These are phyloP conservation scores for Rhizomucor pusillus DNA, from an alignment of 371 early-diverging fungal species.

Conservation along the genomic window DNA sequence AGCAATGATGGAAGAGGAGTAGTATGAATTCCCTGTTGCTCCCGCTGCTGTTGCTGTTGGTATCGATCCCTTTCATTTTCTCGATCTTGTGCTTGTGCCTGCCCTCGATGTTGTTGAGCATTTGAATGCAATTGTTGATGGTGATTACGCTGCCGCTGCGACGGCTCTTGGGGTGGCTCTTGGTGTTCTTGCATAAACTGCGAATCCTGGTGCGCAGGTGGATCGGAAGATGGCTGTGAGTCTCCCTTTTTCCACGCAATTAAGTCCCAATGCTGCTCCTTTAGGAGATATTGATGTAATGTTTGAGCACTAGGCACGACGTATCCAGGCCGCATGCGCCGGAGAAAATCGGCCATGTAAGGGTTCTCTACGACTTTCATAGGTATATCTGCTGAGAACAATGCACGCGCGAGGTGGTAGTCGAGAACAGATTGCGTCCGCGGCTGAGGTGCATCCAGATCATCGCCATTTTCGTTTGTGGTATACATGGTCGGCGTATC, in stretches of 20 bases:
- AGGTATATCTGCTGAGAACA: slow-evolving; percentile 33
- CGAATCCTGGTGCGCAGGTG: not conserved
- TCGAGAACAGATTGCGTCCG: slow-evolving; percentile 22
- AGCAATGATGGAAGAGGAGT: not conserved
- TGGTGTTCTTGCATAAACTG: too few relatives aligned
- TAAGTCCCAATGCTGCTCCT: slow-evolving; percentile 42
- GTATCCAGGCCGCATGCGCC: slow-evolving; percentile 34
- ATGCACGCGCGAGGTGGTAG: slow-evolving; percentile 36
- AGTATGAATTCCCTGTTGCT: not conserved
- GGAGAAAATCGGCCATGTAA: slow-evolving; percentile 25
- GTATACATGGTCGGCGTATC: not conserved
- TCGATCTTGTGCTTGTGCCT: not conserved
- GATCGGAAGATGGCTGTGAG: not conserved
- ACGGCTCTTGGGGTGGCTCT: too few relatives aligned
- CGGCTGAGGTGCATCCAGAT: not conserved
- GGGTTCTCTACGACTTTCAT: slow-evolving; percentile 32
- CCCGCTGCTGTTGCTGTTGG: not conserved
- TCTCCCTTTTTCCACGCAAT: slow-evolving; percentile 4
- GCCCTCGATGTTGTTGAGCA: not conserved
- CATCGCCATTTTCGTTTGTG: not conserved
- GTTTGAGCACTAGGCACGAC: slow-evolving; percentile 21
- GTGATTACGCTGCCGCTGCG: too few relatives aligned
- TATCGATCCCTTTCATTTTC: not conserved
- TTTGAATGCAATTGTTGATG: not conserved
- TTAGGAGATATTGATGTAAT: slow-evolving; percentile 32